These are phyloP conservation scores for Plasmodium gallinaceum DNA, from an alignment of 169 alveolate species.

Conservation along the genomic window DNA sequence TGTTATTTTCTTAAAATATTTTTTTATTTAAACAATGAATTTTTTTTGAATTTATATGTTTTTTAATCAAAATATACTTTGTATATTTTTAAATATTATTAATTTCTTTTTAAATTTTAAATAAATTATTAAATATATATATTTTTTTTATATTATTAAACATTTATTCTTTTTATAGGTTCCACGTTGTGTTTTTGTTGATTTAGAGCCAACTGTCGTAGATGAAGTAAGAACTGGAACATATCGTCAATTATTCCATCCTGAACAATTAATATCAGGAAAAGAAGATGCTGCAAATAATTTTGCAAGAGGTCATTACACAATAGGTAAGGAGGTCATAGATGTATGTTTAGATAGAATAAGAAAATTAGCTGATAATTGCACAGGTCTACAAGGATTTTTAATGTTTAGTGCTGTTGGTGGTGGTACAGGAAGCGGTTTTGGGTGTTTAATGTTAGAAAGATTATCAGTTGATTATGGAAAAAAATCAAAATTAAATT, in stretches of 20 bases:
- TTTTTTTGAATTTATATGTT: neutral
- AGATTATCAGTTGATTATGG: slow-evolving; percentile 98
- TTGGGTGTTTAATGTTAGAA: slow-evolving; percentile 98
- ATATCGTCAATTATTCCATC: slow-evolving; percentile 97
- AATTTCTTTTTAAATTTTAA: neutral
- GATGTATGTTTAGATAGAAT: slow-evolving; percentile 97
- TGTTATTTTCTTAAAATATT: neutral
- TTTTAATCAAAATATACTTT: neutral
- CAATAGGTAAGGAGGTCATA: slow-evolving; percentile 97
- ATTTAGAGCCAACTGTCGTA: slow-evolving; percentile 98
- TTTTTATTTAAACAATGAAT: neutral
- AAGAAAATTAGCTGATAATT: slow-evolving; percentile 98
- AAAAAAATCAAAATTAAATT: slow-evolving; percentile 96
- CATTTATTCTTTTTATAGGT: slow-evolving; percentile 74
- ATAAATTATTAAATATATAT: neutral
- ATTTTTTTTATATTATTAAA: neutral
- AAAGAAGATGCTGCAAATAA: slow-evolving; percentile 99
- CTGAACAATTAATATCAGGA: slow-evolving; percentile 98
- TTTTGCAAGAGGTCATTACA: slow-evolving; percentile 99
- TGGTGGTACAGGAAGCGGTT: slow-evolving; percentile 99
- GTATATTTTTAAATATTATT: neutral
- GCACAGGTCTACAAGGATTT: slow-evolving; percentile 99
- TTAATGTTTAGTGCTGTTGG: slow-evolving; percentile 99
- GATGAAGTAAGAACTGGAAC: slow-evolving; percentile 99
- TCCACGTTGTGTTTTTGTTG: slow-evolving; percentile 98